phyloP scores from a whole-genome alignment of 805 yeast species.

The Yarrowia sp. region DNA sequence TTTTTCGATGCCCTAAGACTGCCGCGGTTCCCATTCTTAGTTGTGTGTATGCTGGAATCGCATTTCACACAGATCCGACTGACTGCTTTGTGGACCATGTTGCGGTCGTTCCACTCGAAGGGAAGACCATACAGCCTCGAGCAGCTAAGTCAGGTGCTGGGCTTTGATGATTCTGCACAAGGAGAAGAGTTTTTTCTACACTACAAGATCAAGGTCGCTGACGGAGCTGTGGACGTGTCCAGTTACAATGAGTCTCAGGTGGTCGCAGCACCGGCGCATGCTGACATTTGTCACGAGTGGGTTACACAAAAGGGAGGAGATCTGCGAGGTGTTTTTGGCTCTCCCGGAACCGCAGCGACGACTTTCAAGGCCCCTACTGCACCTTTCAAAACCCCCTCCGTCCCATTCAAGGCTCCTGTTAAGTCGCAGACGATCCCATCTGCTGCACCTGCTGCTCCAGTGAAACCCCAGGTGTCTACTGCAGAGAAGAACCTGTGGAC shows the following conservation, averaged over 20 bases:
- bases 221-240: conserved; percentile 46
- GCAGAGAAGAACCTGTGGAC: background rate
- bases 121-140: conserved; percentile 60
- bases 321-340: background rate
- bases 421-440: background rate
- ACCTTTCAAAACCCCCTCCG: background rate
- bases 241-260: conserved; percentile 41
- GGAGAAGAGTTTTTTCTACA: conserved; percentile 49
- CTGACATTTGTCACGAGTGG: conserved; percentile 46
- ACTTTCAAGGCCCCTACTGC: background rate
- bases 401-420: background rate
- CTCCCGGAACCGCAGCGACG: background rate
- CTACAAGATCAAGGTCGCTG: conserved; percentile 32
- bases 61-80: conserved; percentile 77
- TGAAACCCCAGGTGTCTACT: conserved; percentile 24
- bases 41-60: conserved; percentile 72
- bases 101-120: conserved; percentile 63
- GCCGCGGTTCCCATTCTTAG: conserved; percentile 56
- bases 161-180: conserved; percentile 61
- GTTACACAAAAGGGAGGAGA: conserved; percentile 41
- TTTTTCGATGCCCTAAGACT: conserved; percentile 49
- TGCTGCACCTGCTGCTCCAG: background rate
- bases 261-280: conserved; percentile 43
- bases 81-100: conserved; percentile 64
- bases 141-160: conserved; percentile 50